Percentiles rank a stretch among this genome's conserved stretches.
Conservation (phyloP, 768 basidiomycete genomes). For the Psilocybe cyanescens region DNA sequence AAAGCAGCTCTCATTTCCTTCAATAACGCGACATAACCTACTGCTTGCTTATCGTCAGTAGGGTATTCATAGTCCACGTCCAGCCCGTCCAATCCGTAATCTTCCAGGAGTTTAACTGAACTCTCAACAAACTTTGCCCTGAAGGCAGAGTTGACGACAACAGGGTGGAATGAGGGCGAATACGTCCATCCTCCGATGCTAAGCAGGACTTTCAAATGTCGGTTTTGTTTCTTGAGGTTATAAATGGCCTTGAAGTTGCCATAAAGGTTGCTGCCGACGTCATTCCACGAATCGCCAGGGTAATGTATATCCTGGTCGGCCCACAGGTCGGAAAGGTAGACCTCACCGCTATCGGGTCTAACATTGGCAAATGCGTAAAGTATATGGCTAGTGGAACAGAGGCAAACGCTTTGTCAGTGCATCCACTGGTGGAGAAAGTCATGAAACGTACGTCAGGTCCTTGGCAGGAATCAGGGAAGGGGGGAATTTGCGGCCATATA, state of each 20-base stretch:
- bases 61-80: constrained; percentile 97
- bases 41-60: constrained; percentile 72
- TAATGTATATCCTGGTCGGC: constrained; percentile 98
- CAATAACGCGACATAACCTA: constrained; percentile 83
- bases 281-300: constrained; percentile 94
- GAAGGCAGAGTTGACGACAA: constrained; percentile 66
- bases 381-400: constrained; percentile 61
- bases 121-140: constrained; percentile 82
- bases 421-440: constrained; percentile 5
- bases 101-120: constrained; percentile 80
- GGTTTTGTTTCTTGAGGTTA: constrained; percentile 83
- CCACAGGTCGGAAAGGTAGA: constrained; percentile 89
- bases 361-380: constrained; percentile 95
- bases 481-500: constrained; percentile 92
- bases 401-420: not conserved
- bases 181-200: constrained; percentile 98
- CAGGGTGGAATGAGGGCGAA: constrained; percentile 83
- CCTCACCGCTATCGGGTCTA: constrained; percentile 82
- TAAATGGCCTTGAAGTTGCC: constrained; percentile 96
- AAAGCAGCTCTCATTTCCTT: constrained; percentile 74
- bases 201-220: constrained; percentile 79
- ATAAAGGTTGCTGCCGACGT: constrained; percentile 87
- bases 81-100: constrained; percentile 91
- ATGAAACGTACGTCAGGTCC: constrained; percentile 76
- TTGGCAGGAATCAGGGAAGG: constrained; percentile 82